Evolutionary conservation across 306 rosid genomes (phyloP), one percentile per base, ranked within the genome.

Genomic region (Spatholobus suberectus): DNA sequence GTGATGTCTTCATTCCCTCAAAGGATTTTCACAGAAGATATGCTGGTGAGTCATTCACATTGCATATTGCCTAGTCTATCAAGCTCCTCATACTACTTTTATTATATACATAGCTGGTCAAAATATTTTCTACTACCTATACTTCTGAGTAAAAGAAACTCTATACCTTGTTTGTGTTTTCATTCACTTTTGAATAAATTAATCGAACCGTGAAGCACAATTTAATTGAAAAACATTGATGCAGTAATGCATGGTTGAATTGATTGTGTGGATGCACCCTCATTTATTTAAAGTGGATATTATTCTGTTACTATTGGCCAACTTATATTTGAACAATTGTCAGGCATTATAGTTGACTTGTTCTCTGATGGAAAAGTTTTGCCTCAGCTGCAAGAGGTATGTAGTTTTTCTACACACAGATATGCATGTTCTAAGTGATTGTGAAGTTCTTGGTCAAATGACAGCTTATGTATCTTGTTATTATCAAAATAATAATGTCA

Each of bases 271-370:
- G 41, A 35, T 43, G 41, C 51, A 68, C 77, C 24, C 10, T 77
- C 54, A 44, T 29, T 74, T 62, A 67, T 26, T 59, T 66, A 17
- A 41, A 70, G 4, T 3, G 24, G 29, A 80, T 77, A 49, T 69
- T 47, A 32, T 72, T 41, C 58, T 80, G 40, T 75, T 47, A 41
- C 35, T 81, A 21, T 29, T 54, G 77, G 29, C 88, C 81, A 86
- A 82, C 85, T 82, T 70, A 82, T 85, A 86, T 92, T 70, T 79
- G 77, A 76, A 81, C 65, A 59, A 52, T 87, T 86, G 68, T 72
- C 92, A 96, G 98, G 98, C 78, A 89, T 96, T 83, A 71, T 91
- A 26, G 88, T 93, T 78, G 99, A 96, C 86, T 88, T 96, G 88
- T 93, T 93, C 86, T 84, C 98, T 32, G 83, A 87, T 77, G 99